Percentiles rank a stretch among this genome's conserved stretches.
Conservation (phyloP, 495 filamentous ascomycete genomes). For the Neohortaea acidophila region DNA sequence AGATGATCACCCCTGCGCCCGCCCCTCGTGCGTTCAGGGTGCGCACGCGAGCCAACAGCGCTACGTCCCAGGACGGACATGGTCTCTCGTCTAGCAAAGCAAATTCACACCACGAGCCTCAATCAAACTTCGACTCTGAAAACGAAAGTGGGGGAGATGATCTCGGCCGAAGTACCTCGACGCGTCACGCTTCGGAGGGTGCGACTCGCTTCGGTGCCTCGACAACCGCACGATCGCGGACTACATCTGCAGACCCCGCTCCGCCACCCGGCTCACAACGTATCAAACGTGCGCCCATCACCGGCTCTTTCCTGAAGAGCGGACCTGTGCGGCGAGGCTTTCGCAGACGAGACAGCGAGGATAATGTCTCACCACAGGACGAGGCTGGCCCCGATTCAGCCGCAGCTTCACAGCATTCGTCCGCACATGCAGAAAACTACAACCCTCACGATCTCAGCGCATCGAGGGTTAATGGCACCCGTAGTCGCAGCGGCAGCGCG, state of each 20-base stretch:
- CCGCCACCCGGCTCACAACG: constrained; percentile 15
- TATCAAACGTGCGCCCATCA: constrained; percentile 16
- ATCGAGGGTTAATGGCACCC: constrained; percentile 1
- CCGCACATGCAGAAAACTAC: constrained; percentile 2
- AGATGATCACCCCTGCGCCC: constrained; percentile 18
- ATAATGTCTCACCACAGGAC: constrained; percentile 17
- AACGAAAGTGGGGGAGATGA: constrained; percentile 1
- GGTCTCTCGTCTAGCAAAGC: too few species aligned
- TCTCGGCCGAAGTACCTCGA: constrained; percentile 6
- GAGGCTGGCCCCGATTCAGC: constrained; percentile 5
- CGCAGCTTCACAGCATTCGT: constrained; percentile 7
- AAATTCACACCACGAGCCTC: too few species aligned
- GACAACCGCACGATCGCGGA: constrained; percentile 10
- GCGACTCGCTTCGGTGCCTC: constrained; percentile 5
- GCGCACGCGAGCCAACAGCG: constrained; percentile 14
- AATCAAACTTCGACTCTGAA: too few species aligned
- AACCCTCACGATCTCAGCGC: constrained; percentile 9
- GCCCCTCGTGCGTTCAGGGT: constrained; percentile 12
- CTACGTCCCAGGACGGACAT: constrained; percentile 14
- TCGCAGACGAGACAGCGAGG: constrained; percentile 18
- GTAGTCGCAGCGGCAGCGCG: constrained; percentile 14
- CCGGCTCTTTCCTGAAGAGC: constrained; percentile 16
- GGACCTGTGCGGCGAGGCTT: constrained; percentile 18
- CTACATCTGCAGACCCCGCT: constrained; percentile 11
- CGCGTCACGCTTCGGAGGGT: constrained; percentile 11